These are phyloP conservation scores for Aureobasidium melanogenum DNA, from an alignment of 2,329 filamentous ascomycete genomes.

Conservation along the genomic window DNA sequence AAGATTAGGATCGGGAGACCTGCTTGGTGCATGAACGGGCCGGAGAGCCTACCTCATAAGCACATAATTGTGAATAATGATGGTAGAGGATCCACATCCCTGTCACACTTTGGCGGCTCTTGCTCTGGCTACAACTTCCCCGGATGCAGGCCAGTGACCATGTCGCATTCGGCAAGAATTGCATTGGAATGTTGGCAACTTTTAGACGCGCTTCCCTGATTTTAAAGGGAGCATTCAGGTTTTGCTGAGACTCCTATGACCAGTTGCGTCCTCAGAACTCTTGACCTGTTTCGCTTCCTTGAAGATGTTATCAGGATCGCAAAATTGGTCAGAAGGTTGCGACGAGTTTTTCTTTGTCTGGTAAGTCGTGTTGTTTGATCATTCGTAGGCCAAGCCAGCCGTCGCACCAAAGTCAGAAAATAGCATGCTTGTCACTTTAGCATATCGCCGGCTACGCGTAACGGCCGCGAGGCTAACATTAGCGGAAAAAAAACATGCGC, in stretches of 20 bases:
- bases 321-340: neutral
- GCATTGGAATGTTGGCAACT: neutral
- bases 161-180: constrained; percentile 8
- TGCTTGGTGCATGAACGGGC: neutral
- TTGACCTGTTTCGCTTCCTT: neutral
- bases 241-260: neutral
- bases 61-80: neutral
- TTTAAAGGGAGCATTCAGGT: neutral
- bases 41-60: neutral
- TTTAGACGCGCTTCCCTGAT: neutral
- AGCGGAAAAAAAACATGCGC: neutral
- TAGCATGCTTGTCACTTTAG: neutral
- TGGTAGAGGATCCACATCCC: constrained; percentile 3
- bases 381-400: neutral
- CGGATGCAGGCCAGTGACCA: neutral
- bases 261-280: neutral
- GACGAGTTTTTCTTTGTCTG: neutral
- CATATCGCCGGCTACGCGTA: neutral
- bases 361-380: neutral
- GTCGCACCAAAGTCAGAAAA: neutral
- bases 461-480: neutral
- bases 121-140: neutral
- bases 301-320: neutral
- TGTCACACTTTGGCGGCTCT: constrained; percentile 3
- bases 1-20: neutral